Conservation (phyloP, 139 green algal species). For the Chlorella sp. region DNA sequence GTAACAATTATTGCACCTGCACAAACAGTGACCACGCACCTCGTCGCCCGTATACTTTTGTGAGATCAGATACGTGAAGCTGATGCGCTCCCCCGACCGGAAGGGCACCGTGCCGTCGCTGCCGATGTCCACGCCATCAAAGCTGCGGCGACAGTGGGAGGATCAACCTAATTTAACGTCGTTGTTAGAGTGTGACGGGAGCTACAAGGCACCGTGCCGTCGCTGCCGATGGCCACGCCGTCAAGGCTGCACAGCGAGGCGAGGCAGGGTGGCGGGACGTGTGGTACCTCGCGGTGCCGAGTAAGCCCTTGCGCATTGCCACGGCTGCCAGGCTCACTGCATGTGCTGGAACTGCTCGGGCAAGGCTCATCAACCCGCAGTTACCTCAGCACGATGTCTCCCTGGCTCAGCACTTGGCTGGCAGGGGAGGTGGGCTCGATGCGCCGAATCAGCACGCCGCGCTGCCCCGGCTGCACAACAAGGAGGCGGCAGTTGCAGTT, state of each 20-base stretch:
- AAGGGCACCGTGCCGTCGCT: conserved; percentile 94
- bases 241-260: no score
- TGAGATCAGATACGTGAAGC: conserved; percentile 91
- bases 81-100: conserved; percentile 94
- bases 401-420: conserved; percentile 58
- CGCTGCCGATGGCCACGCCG: no score
- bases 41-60: conserved; percentile 89
- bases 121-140: conserved; percentile 82
- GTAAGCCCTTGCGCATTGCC: no score
- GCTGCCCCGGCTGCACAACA: conserved; percentile 33
- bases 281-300: no score
- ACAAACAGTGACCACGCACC: conserved; percentile 46
- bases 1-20: no score
- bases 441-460: conserved; percentile 82
- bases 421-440: conserved; percentile 73
- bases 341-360: no score
- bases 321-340: no score
- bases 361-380: no score
- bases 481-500: not conserved
- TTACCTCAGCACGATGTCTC: conserved; percentile 76
- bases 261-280: no score
- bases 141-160: conserved; percentile 39
- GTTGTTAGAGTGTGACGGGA: not conserved
- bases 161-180: no score
- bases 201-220: no score